Conservation (phyloP, 495 filamentous ascomycete species). For the Talaromyces adpressus region DNA sequence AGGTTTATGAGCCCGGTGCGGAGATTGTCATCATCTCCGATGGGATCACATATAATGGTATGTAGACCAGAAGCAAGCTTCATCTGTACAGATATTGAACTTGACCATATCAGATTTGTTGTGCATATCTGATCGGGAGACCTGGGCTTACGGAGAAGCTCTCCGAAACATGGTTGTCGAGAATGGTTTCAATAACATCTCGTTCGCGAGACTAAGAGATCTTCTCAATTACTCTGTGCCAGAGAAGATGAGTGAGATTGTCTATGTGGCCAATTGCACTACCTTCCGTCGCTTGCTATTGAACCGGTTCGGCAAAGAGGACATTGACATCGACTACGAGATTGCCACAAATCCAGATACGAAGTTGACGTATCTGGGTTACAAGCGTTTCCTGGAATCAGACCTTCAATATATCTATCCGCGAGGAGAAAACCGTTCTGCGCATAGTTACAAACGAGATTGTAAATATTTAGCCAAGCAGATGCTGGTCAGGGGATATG, state of each 20-base stretch:
- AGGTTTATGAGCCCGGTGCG: slow-evolving; percentile 40
- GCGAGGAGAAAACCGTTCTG: slow-evolving; percentile 25
- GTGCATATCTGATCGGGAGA: slow-evolving; percentile 39
- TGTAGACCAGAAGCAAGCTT: background rate
- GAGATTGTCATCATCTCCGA: slow-evolving; percentile 43
- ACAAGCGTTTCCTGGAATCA: slow-evolving; percentile 38
- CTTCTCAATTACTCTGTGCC: slow-evolving; percentile 27
- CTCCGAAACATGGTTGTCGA: slow-evolving; percentile 31
- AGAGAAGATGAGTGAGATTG: slow-evolving; percentile 30
- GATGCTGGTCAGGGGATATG: slow-evolving; percentile 41
- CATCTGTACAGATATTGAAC: background rate
- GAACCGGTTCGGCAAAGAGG: slow-evolving; percentile 25
- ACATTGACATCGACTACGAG: slow-evolving; percentile 25
- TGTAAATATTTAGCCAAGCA: slow-evolving; percentile 38
- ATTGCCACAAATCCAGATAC: slow-evolving; percentile 36
- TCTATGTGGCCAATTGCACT: slow-evolving; percentile 36
- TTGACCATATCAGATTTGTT: slow-evolving; percentile 32
- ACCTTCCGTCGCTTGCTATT: slow-evolving; percentile 32
- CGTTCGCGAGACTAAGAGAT: slow-evolving; percentile 35
- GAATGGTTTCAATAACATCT: slow-evolving; percentile 25
- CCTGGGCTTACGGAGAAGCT: slow-evolving; percentile 44
- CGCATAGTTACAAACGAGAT: slow-evolving; percentile 32
- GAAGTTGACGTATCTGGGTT: slow-evolving; percentile 39
- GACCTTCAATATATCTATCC: slow-evolving; percentile 38
- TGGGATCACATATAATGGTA: slow-evolving; percentile 48